Base-by-base conservation (phyloP, 1,284 basidiomycete species). In the Cutaneotrichosporon daszewskae region DNA sequence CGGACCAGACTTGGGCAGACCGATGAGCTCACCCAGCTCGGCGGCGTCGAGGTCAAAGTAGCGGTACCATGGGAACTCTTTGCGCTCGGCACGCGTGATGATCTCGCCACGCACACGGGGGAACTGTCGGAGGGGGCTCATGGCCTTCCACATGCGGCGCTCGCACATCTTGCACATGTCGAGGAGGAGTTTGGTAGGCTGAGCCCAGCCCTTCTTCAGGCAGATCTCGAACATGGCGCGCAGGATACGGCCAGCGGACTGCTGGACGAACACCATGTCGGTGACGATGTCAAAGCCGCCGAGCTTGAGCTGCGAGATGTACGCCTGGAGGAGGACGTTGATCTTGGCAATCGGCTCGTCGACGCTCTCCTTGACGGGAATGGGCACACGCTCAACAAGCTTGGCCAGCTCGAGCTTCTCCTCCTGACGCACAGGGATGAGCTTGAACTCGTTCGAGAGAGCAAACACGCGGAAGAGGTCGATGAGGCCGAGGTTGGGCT, bases 151-250 rank as follows among this genome's bases (percentile, higher is more conserved):
- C 88, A 92, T 90, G 49, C 85, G 73, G 56, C 84, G 81, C 65
- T 92, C 90, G 5, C 85, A 87, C 92, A 97, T 97, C 76, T 98
- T 97, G 75, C 94, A 98, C 49, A 98, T 75, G 55, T 94, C 87
- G 29, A 98, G 77, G 5, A 89, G 89, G 20, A 87, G 83, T 52
- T 89, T 85, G 1, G 91, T 89, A 0, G 94, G 87, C 6, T 87
- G 77, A 1, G 95, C 91, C 89, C 94, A 99, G n/a, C 94, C 94
- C 45, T 92, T 83, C 74, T 95, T 96, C 51, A 97, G 75, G 66
- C 94, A 98, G 43, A 98, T 98, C 73, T 99, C 94, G 57, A 95
- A 98, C 66, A 99, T 87, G 13, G 95, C 94, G 16, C 92, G 87
- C 29, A 98, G 75, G 60, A 98, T 97, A 66, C 87, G 84, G 34